Percentiles rank a stretch among this genome's conserved stretches.
phyloP scores from a whole-genome alignment of 257 asterid genomes.

The Solanum pennellii region DNA sequence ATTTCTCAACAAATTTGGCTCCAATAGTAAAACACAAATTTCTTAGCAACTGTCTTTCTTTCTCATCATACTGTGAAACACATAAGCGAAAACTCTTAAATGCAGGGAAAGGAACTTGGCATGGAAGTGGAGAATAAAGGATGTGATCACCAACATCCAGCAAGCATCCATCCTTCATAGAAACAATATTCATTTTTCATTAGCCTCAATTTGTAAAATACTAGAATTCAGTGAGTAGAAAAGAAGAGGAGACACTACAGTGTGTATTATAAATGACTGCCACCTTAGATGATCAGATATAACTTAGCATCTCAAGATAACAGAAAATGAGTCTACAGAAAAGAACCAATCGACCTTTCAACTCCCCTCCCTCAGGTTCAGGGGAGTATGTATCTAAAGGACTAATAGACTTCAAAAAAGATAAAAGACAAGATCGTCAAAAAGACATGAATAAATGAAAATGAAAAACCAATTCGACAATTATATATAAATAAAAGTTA shows the following conservation, averaged over 20 bases:
- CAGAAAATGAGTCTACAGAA: background rate
- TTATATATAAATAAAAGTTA: background rate
- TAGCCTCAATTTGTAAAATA: constrained; percentile 4
- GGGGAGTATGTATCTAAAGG: background rate
- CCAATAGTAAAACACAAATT: constrained; percentile 83
- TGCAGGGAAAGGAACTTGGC: constrained; percentile 75
- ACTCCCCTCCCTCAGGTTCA: background rate
- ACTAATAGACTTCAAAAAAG: background rate
- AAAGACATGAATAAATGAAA: background rate
- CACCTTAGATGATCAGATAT: background rate
- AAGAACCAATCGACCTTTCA: background rate
- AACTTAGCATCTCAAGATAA: background rate
- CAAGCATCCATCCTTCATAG: constrained; percentile 64
- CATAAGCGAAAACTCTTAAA: constrained; percentile 63
- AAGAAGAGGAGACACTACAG: background rate
- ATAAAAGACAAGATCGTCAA: background rate
- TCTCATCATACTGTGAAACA: constrained; percentile 66
- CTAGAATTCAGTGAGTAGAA: background rate
- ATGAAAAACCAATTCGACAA: background rate
- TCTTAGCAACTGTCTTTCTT: constrained; percentile 62
- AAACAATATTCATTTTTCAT: constrained; percentile 10
- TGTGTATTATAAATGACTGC: background rate
- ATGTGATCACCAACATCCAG: constrained; percentile 79
- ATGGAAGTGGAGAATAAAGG: constrained; percentile 83
- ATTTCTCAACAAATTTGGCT: constrained; percentile 47